A percentile compares a stretch with the other conserved stretches of the same genome.
phyloP scores from a whole-genome alignment of 129 eudicot genomes.

The Arctium lappa region DNA sequence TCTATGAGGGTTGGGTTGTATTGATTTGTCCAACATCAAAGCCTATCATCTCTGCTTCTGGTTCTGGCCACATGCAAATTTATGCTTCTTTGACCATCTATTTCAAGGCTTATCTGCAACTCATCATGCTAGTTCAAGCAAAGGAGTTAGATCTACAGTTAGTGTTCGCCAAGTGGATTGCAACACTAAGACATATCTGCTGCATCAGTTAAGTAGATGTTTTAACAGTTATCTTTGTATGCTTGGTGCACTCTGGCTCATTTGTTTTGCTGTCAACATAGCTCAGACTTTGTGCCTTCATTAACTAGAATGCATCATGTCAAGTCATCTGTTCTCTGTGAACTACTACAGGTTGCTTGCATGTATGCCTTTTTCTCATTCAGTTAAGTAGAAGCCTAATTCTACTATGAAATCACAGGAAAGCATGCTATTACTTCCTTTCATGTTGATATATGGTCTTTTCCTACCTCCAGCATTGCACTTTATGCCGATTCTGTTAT shows the following conservation, averaged over 20 bases:
- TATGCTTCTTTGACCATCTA: not conserved
- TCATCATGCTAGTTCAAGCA: conserved; percentile 9
- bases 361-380: not conserved
- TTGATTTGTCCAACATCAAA: not conserved
- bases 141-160: conserved; percentile 5
- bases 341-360: not conserved
- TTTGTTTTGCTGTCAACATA: not conserved
- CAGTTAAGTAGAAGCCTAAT: not conserved
- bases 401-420: not conserved
- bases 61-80: not conserved
- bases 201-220: not conserved
- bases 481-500: not conserved
- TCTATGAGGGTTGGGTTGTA: not conserved
- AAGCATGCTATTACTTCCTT: not conserved
- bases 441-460: not conserved
- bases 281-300: not conserved
- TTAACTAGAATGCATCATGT: not conserved
- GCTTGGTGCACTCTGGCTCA: not conserved
- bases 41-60: conserved; percentile 2
- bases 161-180: conserved; percentile 8
- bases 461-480: not conserved
- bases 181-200: not conserved
- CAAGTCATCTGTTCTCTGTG: not conserved
- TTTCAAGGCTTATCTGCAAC: not conserved
- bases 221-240: not conserved